Conservation (phyloP, 2,329 filamentous ascomycete species). For the Beauveria caledonica region DNA sequence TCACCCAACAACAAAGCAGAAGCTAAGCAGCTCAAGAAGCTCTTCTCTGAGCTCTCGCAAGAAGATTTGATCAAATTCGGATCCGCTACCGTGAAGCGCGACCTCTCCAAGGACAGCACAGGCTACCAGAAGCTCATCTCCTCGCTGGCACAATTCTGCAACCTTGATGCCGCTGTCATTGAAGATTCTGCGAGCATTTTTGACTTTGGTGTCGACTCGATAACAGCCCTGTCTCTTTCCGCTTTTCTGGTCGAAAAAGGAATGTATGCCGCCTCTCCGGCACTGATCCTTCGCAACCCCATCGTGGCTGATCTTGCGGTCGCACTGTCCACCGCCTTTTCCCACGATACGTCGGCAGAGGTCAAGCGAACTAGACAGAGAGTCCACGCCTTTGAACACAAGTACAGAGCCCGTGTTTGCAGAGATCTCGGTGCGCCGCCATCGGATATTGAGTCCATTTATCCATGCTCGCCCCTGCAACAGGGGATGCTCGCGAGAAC, state of each 20-base stretch:
- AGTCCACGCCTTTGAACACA: constrained; percentile 57
- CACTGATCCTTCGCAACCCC: constrained; percentile 58
- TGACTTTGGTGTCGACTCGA: constrained; percentile 81
- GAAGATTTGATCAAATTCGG: constrained; percentile 54
- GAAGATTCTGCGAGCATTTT: constrained; percentile 61
- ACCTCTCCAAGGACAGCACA: constrained; percentile 17
- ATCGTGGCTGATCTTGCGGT: constrained; percentile 39
- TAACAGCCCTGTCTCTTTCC: constrained; percentile 68
- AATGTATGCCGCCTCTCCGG: constrained; percentile 51
- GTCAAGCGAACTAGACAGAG: constrained; percentile 47
- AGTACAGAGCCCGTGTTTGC: constrained; percentile 45
- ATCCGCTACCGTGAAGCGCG: constrained; percentile 16
- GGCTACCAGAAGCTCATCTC: constrained; percentile 41
- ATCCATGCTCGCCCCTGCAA: constrained; percentile 78
- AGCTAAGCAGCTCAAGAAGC: constrained; percentile 53
- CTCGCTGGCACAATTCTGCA: constrained; percentile 46
- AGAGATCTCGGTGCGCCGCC: constrained; percentile 41
- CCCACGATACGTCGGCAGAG: constrained; percentile 13
- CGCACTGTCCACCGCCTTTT: constrained; percentile 21
- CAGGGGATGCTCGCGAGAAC: constrained; percentile 75
- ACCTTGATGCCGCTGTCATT: constrained; percentile 35
- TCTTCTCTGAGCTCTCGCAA: constrained; percentile 56
- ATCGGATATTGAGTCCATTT: constrained; percentile 59
- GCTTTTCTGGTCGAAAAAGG: constrained; percentile 55
- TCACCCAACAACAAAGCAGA: constrained; percentile 90